Evolutionary conservation across 2,329 filamentous ascomycete species (phyloP).

Genomic region (Claviceps arundinis): DNA sequence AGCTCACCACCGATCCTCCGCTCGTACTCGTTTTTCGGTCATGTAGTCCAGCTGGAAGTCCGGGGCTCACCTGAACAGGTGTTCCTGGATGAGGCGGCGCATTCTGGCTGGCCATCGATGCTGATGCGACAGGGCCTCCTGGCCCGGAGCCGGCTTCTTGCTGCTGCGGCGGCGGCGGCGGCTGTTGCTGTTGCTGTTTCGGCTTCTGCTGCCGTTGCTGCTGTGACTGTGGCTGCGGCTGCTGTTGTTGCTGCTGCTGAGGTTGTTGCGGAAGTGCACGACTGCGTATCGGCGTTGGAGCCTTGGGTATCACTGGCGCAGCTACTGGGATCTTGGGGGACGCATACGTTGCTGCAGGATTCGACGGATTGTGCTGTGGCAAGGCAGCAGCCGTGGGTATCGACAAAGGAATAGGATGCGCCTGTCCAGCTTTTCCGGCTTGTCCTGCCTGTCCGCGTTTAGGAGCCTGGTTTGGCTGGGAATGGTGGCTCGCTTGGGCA

Average conservation of each 20-base stretch:
- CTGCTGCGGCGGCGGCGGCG: not conserved
- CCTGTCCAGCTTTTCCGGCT: slow-evolving; percentile 11
- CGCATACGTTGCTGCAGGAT: slow-evolving; percentile 42
- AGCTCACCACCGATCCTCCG: slow-evolving; percentile 14
- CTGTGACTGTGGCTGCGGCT: not conserved
- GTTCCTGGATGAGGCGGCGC: slow-evolving; percentile 47
- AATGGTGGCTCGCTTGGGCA: slow-evolving; percentile 19
- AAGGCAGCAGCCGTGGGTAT: slow-evolving; percentile 20
- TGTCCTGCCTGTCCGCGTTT: slow-evolving; percentile 11
- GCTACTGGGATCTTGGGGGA: slow-evolving; percentile 72
- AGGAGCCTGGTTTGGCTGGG: slow-evolving; percentile 8
- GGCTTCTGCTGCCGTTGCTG: slow-evolving; percentile 27
- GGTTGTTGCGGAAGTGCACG: slow-evolving; percentile 65
- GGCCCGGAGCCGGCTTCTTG: slow-evolving; percentile 46
- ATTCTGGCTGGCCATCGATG: slow-evolving; percentile 37
- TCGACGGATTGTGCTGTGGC: slow-evolving; percentile 43
- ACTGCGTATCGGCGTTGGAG: slow-evolving; percentile 63
- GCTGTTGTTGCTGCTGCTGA: not conserved
- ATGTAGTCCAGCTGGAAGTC: slow-evolving; percentile 39
- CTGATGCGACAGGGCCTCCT: slow-evolving; percentile 54
- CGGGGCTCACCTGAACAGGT: slow-evolving; percentile 52
- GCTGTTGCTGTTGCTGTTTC: not conserved
- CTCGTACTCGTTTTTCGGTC: slow-evolving; percentile 48
- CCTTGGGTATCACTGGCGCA: slow-evolving; percentile 72
- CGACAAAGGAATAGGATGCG: slow-evolving; percentile 29